Conservation (phyloP, 768 basidiomycete genomes). For the Saitozyma podzolica region DNA sequence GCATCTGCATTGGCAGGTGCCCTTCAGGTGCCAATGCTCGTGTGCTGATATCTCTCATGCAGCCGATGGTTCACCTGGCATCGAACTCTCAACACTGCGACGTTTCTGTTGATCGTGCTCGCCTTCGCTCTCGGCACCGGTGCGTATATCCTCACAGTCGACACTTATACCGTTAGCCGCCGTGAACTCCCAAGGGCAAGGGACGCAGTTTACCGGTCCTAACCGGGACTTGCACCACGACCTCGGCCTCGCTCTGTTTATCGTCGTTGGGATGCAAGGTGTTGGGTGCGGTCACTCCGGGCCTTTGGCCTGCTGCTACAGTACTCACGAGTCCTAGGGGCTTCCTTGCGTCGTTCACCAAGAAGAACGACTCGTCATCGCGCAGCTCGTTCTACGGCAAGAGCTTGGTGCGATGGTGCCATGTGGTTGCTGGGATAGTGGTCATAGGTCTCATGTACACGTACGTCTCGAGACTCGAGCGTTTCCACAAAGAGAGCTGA, state of each 20-base stretch:
- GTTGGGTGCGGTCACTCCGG: neutral
- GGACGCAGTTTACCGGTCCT: neutral
- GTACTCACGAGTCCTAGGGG: neutral
- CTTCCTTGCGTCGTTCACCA: neutral
- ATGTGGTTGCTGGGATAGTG: neutral
- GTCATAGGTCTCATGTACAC: neutral
- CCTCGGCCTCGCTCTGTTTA: neutral
- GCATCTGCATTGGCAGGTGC: too few relatives aligned
- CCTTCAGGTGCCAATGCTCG: too few relatives aligned
- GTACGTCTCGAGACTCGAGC: neutral
- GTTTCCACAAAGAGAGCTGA: neutral
- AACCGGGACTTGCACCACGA: neutral
- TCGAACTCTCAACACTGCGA: neutral
- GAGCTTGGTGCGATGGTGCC: neutral
- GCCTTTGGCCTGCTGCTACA: neutral
- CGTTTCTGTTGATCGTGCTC: neutral
- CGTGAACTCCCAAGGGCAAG: neutral
- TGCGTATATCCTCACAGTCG: neutral
- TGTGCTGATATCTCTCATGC: neutral
- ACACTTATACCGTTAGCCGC: neutral
- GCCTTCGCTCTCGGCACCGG: neutral
- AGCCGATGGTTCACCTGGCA: slow-evolving; percentile 1
- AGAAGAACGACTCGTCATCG: neutral
- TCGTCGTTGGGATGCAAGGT: neutral
- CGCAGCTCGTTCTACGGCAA: neutral